Conservation (phyloP, 306 rosid genomes). For the Cucumis sativus region Cucumber_9930_V3 NC_026657.2:26200001-26200500, state of each 20-base stretch:
- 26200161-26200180: slow-evolving; percentile 95
- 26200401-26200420: neutral
- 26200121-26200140: slow-evolving; percentile 59
- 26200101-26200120: slow-evolving; percentile 43
- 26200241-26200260: slow-evolving; percentile 75
- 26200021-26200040: neutral
- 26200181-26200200: slow-evolving; percentile 49
- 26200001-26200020: neutral
- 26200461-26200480: neutral
- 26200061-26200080: slow-evolving; percentile 43
- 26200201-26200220: slow-evolving; percentile 59
- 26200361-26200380: slow-evolving; percentile 44
- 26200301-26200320: slow-evolving; percentile 79
- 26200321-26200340: slow-evolving; percentile 76
- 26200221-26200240: slow-evolving; percentile 48
- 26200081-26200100: slow-evolving; percentile 69
- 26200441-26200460: neutral
- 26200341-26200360: slow-evolving; percentile 72
- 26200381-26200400: neutral
- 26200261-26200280: slow-evolving; percentile 97
- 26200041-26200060: slow-evolving; percentile 33
- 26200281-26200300: slow-evolving; percentile 78
- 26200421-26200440: neutral
- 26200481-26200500: neutral
- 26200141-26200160: slow-evolving; percentile 88